phyloP scores from a whole-genome alignment of 345 rosid genomes.

The Erucastrum elatum region DNA sequence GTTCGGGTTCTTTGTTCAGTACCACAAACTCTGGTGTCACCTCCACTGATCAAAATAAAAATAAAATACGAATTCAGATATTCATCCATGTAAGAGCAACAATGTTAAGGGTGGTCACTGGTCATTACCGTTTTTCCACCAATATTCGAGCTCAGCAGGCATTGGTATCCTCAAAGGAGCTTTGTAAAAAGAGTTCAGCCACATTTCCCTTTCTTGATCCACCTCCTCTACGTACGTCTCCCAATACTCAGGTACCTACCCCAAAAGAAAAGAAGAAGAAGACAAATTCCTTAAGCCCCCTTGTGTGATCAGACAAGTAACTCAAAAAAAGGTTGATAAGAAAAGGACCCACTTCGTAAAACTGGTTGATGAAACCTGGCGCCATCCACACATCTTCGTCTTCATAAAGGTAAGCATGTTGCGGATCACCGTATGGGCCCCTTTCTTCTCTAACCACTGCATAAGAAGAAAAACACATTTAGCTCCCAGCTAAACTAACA shows the following conservation, averaged over 20 bases:
- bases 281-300: conserved; percentile 21
- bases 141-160: conserved; percentile 96
- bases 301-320: conserved; percentile 14
- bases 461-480: background rate
- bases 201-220: conserved; percentile 89
- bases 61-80: background rate
- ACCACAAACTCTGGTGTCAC: conserved; percentile 75
- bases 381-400: conserved; percentile 99
- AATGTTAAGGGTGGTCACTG: conserved; percentile 6
- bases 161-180: conserved; percentile 89
- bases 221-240: conserved; percentile 80
- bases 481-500: conserved; percentile 11
- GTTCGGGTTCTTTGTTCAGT: conserved; percentile 80
- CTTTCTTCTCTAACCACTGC: conserved; percentile 94
- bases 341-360: conserved; percentile 60
- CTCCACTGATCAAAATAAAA: conserved; percentile 50
- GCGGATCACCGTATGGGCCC: conserved; percentile 91
- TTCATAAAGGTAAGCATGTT: conserved; percentile 88
- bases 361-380: conserved; percentile 91
- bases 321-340: conserved; percentile 17
- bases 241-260: conserved; percentile 92
- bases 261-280: background rate
- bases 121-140: conserved; percentile 76
- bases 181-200: conserved; percentile 93
- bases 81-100: conserved; percentile 12